These are phyloP conservation scores for Candida oleophila DNA, from an alignment of 805 yeast genomes.

Conservation along the genomic window DNA sequence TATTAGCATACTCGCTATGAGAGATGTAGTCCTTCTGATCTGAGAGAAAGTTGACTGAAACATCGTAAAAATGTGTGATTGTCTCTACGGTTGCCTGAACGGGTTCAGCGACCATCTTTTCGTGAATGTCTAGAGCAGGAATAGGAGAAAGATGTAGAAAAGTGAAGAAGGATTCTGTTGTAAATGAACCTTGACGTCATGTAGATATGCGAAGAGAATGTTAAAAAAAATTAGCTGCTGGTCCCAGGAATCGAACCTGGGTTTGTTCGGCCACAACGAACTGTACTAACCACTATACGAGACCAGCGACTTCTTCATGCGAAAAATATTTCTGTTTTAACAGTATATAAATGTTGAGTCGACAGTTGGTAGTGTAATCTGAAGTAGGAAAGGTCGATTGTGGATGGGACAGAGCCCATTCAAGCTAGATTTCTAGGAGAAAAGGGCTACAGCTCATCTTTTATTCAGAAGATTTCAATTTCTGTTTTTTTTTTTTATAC, in stretches of 20 bases:
- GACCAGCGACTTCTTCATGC: conserved; percentile 22
- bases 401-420: too few relatives aligned
- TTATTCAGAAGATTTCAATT: too few relatives aligned
- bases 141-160: neutral
- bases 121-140: neutral
- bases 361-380: too few relatives aligned
- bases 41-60: conserved; percentile 19
- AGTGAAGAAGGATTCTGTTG: too few relatives aligned
- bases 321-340: too few relatives aligned
- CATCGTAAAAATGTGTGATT: conserved; percentile 20
- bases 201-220: too few relatives aligned
- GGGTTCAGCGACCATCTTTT: conserved; percentile 44
- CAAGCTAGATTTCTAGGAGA: too few relatives aligned
- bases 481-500: too few relatives aligned
- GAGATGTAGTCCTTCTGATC: conserved; percentile 23
- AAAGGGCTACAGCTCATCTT: too few relatives aligned
- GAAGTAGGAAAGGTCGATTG: too few relatives aligned
- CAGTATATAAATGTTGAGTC: too few relatives aligned
- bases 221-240: conserved; percentile 29
- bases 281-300: conserved; percentile 51
- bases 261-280: conserved; percentile 51
- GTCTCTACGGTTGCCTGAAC: conserved; percentile 37
- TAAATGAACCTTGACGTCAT: too few relatives aligned
- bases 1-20: conserved; percentile 15
- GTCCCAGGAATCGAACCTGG: conserved; percentile 54